phyloP scores from a whole-genome alignment of 2,329 filamentous ascomycete genomes.

The Aspergillus chevalieri region DNA sequence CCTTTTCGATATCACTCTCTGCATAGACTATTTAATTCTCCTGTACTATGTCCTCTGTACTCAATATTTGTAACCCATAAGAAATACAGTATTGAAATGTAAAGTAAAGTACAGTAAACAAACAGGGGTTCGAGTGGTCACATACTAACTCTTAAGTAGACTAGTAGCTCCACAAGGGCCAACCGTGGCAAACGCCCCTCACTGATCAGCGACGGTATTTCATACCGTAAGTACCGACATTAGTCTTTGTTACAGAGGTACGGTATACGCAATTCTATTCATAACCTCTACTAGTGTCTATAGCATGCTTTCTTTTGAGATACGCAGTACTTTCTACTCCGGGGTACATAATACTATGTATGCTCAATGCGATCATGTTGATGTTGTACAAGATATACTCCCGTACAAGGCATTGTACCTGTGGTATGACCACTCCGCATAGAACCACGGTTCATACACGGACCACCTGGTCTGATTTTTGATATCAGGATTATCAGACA shows the following conservation, averaged over 20 bases:
- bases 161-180: neutral
- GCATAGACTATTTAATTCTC: neutral
- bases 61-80: neutral
- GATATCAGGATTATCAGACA: no score
- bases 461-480: neutral
- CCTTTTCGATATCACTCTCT: neutral
- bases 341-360: no score
- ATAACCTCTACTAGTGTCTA: no score
- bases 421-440: neutral
- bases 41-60: neutral
- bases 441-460: neutral
- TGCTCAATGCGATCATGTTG: neutral
- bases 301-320: no score
- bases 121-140: constrained; percentile 13
- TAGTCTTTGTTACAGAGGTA: no score
- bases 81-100: neutral
- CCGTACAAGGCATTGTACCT: neutral
- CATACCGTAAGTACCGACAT: neutral
- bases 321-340: no score
- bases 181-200: neutral
- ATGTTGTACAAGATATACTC: neutral
- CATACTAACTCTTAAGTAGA: neutral
- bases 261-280: no score
- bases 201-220: neutral
- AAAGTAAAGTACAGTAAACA: neutral